A percentile compares a stretch with the other conserved stretches of the same genome.
Conservation (phyloP, 2,329 filamentous ascomycete species). For the Alternaria sp. region DNA sequence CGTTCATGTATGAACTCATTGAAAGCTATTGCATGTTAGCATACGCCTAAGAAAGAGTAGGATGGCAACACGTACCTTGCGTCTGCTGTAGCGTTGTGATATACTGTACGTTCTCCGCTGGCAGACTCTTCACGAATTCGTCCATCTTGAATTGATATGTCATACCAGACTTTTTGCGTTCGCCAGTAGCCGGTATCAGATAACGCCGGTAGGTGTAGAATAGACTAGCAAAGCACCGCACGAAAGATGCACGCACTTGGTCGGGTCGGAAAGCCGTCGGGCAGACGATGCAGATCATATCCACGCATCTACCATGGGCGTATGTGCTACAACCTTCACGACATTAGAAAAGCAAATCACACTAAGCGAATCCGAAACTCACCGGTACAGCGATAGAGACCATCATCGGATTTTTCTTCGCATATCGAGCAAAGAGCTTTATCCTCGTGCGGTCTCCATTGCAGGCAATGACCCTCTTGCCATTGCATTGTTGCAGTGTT, state of each 20-base stretch:
- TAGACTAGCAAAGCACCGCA: constrained; percentile 73
- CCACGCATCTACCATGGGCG: constrained; percentile 68
- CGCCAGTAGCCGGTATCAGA: constrained; percentile 65
- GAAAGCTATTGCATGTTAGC: constrained; percentile 61
- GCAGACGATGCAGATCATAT: constrained; percentile 70
- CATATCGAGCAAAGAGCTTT: constrained; percentile 75
- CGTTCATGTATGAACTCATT: constrained; percentile 88
- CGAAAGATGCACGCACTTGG: constrained; percentile 73
- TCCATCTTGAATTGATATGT: constrained; percentile 73
- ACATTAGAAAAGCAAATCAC: constrained; percentile 30
- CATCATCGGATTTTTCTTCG: constrained; percentile 77
- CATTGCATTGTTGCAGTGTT: constrained; percentile 83
- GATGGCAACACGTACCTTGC: constrained; percentile 58
- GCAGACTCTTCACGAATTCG: constrained; percentile 70
- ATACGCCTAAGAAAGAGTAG: neutral
- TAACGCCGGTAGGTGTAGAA: constrained; percentile 75
- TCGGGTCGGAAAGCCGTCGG: constrained; percentile 73
- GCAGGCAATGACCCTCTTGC: constrained; percentile 86
- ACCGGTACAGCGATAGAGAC: constrained; percentile 76
- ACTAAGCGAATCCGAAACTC: constrained; percentile 35
- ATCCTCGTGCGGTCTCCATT: constrained; percentile 68
- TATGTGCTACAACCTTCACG: constrained; percentile 62
- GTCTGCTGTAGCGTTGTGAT: constrained; percentile 70
- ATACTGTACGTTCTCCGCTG: constrained; percentile 71
- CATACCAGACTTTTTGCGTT: constrained; percentile 70